These are phyloP conservation scores for Aphanomyces astaci DNA, from an alignment of 352 stramenopile genomes.

Conservation along the genomic window DNA sequence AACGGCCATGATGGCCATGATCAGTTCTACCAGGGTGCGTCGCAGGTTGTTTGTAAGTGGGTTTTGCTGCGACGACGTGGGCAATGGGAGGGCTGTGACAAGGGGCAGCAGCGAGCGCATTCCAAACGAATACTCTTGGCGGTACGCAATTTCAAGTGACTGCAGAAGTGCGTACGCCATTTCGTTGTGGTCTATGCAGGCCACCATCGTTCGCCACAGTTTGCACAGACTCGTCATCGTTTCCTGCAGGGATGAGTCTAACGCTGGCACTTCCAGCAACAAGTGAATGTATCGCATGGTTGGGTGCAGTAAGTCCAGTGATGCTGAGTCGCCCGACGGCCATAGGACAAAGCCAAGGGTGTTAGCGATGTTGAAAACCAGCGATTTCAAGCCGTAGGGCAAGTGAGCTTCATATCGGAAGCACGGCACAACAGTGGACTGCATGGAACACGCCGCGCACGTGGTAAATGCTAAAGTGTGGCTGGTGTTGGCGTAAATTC, in stretches of 20 bases:
- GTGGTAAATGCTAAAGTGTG: neutral
- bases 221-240: neutral
- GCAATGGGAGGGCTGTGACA: neutral
- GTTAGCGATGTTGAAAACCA: neutral
- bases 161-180: neutral
- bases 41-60: neutral
- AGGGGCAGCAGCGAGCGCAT: neutral
- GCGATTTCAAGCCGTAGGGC: neutral
- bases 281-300: neutral
- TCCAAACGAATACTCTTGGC: neutral
- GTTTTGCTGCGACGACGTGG: neutral
- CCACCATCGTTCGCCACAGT: neutral
- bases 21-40: neutral
- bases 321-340: too few relatives aligned
- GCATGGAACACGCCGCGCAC: too few relatives aligned
- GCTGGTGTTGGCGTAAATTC: neutral
- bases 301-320: neutral
- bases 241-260: neutral
- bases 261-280: neutral
- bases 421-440: too few relatives aligned
- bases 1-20: slow-evolving; percentile 4
- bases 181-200: neutral
- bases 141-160: neutral
- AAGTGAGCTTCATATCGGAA: neutral
- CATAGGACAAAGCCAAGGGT: too few relatives aligned